These are phyloP conservation scores for Sclerotinia trifoliorum DNA, from an alignment of 2,329 filamentous ascomycete genomes.

Conservation along the genomic window DNA sequence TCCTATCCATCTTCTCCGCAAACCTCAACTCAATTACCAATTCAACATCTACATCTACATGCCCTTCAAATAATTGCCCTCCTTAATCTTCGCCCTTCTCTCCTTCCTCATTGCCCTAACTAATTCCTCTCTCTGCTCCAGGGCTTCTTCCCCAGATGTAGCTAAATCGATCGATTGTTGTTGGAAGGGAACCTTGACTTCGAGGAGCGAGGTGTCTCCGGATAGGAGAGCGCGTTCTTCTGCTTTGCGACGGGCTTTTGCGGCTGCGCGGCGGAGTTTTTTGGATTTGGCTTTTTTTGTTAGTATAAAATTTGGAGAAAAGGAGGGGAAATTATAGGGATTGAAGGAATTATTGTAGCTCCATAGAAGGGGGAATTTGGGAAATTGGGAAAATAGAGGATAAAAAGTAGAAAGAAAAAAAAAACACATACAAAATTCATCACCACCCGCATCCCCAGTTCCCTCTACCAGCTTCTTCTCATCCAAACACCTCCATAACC, in stretches of 20 bases:
- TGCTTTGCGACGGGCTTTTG: slow-evolving; percentile 57
- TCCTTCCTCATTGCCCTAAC: slow-evolving; percentile 72
- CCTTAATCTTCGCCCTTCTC: slow-evolving; percentile 75
- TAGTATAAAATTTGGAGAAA: background rate
- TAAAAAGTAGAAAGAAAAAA: background rate
- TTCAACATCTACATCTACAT: slow-evolving; percentile 48
- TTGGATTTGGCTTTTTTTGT: slow-evolving; percentile 70
- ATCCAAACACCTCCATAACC: slow-evolving; percentile 74
- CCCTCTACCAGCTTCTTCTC: slow-evolving; percentile 50
- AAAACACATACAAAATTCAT: slow-evolving; percentile 71
- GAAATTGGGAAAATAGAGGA: background rate
- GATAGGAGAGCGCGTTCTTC: slow-evolving; percentile 62
- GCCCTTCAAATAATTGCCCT: slow-evolving; percentile 79
- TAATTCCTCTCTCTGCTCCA: slow-evolving; percentile 58
- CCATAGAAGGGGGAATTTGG: background rate
- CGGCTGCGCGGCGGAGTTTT: slow-evolving; percentile 71
- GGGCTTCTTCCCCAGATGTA: slow-evolving; percentile 47
- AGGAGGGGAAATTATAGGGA: no score
- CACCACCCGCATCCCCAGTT: slow-evolving; percentile 54
- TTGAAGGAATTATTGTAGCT: no score
- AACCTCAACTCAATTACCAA: no score
- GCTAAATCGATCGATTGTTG: slow-evolving; percentile 75
- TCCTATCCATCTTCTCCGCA: no score
- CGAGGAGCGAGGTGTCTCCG: slow-evolving; percentile 64
- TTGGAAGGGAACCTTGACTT: slow-evolving; percentile 69